A percentile compares a stretch with the other conserved stretches of the same genome.
Evolutionary conservation across 2,329 filamentous ascomycete genomes (phyloP).

Genomic region (Xylaria sp.): DNA sequence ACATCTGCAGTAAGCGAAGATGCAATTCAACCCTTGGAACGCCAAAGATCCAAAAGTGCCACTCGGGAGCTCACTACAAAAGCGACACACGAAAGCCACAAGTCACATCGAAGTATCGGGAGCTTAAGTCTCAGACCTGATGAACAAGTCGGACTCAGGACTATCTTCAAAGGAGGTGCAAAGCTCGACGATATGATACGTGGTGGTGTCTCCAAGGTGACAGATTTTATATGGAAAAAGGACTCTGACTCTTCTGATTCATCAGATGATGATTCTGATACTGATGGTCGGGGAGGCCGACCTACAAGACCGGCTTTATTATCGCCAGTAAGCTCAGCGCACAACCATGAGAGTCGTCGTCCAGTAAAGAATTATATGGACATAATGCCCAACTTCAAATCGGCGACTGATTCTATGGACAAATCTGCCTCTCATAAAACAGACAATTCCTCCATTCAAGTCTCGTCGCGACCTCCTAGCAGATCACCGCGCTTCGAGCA

Average conservation of each 20-base stretch:
- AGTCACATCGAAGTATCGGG: slow-evolving; percentile 59
- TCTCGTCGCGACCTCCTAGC: slow-evolving; percentile 51
- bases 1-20: slow-evolving; percentile 49
- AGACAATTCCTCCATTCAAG: slow-evolving; percentile 32
- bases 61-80: slow-evolving; percentile 52
- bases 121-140: slow-evolving; percentile 61
- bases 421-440: slow-evolving; percentile 40
- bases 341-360: slow-evolving; percentile 47
- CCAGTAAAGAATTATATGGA: slow-evolving; percentile 61
- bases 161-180: slow-evolving; percentile 81
- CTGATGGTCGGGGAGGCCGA: slow-evolving; percentile 56
- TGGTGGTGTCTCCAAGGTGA: slow-evolving; percentile 66
- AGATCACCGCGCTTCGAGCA: slow-evolving; percentile 60
- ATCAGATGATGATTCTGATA: slow-evolving; percentile 63
- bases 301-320: slow-evolving; percentile 51
- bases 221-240: slow-evolving; percentile 68
- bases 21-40: slow-evolving; percentile 45
- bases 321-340: slow-evolving; percentile 52
- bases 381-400: slow-evolving; percentile 62
- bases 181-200: slow-evolving; percentile 76
- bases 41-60: slow-evolving; percentile 54
- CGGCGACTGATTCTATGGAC: slow-evolving; percentile 47
- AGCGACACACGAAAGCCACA: slow-evolving; percentile 60
- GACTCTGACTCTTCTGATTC: slow-evolving; percentile 57
- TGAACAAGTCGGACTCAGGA: slow-evolving; percentile 69